phyloP scores from a whole-genome alignment of 345 rosid genomes.

The Lepidium didymum region DNA sequence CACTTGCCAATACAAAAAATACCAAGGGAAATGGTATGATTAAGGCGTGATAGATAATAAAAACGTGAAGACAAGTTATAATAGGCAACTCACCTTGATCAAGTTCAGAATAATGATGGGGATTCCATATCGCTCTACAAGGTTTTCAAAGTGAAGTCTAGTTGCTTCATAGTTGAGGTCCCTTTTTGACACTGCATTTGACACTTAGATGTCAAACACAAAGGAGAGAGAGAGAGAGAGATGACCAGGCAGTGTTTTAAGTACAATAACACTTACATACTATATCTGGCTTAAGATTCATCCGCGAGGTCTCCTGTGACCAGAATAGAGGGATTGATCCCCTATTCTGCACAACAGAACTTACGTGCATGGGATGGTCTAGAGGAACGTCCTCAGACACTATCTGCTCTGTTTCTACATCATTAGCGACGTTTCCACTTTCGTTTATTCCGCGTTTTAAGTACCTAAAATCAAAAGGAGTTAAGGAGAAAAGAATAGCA shows the following conservation, averaged over 20 bases:
- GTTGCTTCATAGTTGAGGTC: constrained; percentile 92
- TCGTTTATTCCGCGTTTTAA: constrained; percentile 97
- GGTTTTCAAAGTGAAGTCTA: constrained; percentile 89
- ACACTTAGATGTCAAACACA: constrained; percentile 15
- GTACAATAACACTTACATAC: constrained; percentile 52
- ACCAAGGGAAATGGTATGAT: background rate
- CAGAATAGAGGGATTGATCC: constrained; percentile 98
- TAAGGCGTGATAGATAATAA: background rate
- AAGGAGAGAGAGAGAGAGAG: background rate
- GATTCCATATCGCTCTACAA: constrained; percentile 79
- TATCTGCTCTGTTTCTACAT: constrained; percentile 99
- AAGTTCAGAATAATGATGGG: constrained; percentile 92
- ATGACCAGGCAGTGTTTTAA: background rate
- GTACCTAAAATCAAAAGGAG: constrained; percentile 47
- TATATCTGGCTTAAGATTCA: constrained; percentile 95
- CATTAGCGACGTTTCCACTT: constrained; percentile 93
- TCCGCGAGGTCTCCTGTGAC: constrained; percentile 98
- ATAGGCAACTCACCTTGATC: constrained; percentile 61
- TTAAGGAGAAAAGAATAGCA: background rate
- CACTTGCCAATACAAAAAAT: background rate
- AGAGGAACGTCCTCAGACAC: constrained; percentile 70
- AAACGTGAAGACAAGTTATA: constrained; percentile 3
- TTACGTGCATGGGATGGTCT: constrained; percentile 67
- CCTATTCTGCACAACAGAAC: constrained; percentile 93
- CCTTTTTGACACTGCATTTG: constrained; percentile 66